Percentiles rank a stretch among this genome's conserved stretches.
Evolutionary conservation across 805 yeast genomes (phyloP).

Genomic region (Phaffomyces antillensis): DNA sequence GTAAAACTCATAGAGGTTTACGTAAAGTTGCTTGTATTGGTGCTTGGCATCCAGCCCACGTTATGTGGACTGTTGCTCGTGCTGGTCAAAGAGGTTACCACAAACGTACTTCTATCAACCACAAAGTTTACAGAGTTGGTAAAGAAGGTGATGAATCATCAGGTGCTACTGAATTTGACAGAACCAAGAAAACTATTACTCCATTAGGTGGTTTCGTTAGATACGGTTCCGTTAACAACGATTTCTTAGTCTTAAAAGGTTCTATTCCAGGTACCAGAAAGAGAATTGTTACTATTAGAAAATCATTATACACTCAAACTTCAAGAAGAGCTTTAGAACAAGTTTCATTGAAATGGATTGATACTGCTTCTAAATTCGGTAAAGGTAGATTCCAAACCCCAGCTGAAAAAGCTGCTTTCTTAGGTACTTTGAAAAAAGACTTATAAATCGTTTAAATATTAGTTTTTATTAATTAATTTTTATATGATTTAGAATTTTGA

Average conservation of each 20-base stretch:
- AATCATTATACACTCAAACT: slow-evolving; percentile 95
- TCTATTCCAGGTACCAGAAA: slow-evolving; percentile 99
- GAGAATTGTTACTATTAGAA: slow-evolving; percentile 99
- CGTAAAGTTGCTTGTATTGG: slow-evolving; percentile 99
- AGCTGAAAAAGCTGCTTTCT: slow-evolving; percentile 99
- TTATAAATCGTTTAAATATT: slow-evolving; percentile 36
- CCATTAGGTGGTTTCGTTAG: slow-evolving; percentile 99
- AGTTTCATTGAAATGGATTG: slow-evolving; percentile 98
- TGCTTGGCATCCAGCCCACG: slow-evolving; percentile 99
- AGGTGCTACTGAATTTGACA: slow-evolving; percentile 97
- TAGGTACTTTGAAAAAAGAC: slow-evolving; percentile 99
- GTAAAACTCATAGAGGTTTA: slow-evolving; percentile 99
- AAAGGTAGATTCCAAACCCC: slow-evolving; percentile 99
- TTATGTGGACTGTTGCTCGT: slow-evolving; percentile 99
- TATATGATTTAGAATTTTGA: background rate
- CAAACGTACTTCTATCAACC: slow-evolving; percentile 99
- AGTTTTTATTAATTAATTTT: background rate
- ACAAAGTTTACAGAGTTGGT: slow-evolving; percentile 99
- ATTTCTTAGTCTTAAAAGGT: slow-evolving; percentile 96
- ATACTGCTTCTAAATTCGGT: slow-evolving; percentile 99
- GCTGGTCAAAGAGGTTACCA: slow-evolving; percentile 99
- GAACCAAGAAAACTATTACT: slow-evolving; percentile 99
- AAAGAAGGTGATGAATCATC: slow-evolving; percentile 88
- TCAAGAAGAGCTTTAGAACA: slow-evolving; percentile 96
- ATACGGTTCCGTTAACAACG: slow-evolving; percentile 97